These are phyloP conservation scores for Scytalidium lignicola DNA, from an alignment of 2,329 filamentous ascomycete genomes.

Conservation along the genomic window DNA sequence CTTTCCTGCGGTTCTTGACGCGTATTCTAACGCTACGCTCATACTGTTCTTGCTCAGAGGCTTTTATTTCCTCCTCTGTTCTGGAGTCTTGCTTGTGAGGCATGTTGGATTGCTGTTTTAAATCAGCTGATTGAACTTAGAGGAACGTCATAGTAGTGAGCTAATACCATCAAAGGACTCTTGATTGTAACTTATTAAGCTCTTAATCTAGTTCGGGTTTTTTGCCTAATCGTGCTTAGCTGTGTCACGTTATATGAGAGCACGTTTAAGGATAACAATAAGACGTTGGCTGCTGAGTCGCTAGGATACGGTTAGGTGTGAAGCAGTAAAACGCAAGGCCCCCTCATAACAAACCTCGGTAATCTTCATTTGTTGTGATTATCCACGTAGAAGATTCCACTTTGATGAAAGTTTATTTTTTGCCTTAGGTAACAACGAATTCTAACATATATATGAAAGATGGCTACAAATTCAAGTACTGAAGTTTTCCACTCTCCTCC, in stretches of 20 bases:
- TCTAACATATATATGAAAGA: constrained; percentile 4
- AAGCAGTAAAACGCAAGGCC: neutral
- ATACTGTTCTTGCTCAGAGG: constrained; percentile 1
- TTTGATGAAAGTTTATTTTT: neutral
- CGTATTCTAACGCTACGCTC: constrained; percentile 20
- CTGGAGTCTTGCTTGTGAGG: constrained; percentile 18
- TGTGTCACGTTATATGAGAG: neutral
- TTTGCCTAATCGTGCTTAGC: neutral
- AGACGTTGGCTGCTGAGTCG: neutral
- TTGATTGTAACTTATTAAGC: neutral
- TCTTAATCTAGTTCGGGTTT: neutral
- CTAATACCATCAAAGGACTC: neutral
- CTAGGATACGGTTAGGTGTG: neutral
- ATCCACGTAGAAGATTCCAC: too few species aligned
- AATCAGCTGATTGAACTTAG: neutral
- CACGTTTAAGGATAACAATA: neutral
- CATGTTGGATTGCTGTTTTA: constrained; percentile 12
- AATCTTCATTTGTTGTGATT: too few species aligned
- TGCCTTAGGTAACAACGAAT: neutral
- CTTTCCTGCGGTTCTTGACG: constrained; percentile 27
- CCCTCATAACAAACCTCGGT: neutral
- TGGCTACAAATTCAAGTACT: constrained; percentile 7
- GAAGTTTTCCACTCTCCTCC: constrained; percentile 16
- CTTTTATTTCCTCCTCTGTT: constrained; percentile 1
- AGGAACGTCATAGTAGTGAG: neutral